Percentiles rank a stretch among this genome's conserved stretches.
phyloP scores from a whole-genome alignment of 305 asterid species.

The Fraxinus velutina region DNA sequence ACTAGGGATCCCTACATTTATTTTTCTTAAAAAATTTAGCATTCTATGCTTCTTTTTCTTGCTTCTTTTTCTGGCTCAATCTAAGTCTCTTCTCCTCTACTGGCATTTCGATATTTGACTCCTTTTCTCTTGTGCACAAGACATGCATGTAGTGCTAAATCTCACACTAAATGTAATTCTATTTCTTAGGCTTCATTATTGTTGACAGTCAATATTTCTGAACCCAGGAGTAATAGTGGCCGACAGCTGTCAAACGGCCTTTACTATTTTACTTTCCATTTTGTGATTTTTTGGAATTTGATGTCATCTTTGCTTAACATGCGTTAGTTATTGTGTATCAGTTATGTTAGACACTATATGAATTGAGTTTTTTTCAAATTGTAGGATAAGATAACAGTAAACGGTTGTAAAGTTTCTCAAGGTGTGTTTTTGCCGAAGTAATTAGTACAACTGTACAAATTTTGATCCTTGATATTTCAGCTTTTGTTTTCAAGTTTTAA shows the following conservation, averaged over 20 bases:
- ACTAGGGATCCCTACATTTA: not conserved
- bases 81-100: conserved; percentile 1
- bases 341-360: not conserved
- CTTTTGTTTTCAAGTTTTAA: not conserved
- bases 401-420: not conserved
- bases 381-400: not conserved
- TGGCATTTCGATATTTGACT: not conserved
- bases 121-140: not conserved
- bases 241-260: not conserved
- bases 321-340: not conserved
- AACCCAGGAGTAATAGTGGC: not conserved
- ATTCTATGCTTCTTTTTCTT: not conserved
- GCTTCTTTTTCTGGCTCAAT: not conserved
- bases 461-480: not conserved
- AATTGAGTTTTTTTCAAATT: not conserved
- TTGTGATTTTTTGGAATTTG: not conserved
- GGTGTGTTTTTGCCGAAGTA: not conserved
- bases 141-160: not conserved
- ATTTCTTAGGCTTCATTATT: not conserved
- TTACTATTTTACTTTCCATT: not conserved
- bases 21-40: not conserved
- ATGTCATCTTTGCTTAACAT: not conserved
- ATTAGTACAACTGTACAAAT: not conserved
- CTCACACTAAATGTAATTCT: not conserved
- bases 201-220: not conserved